Evolutionary conservation across 352 stramenopile species (phyloP), one percentile per base, ranked within the genome.

Genomic region (Peronospora farinosa): DNA sequence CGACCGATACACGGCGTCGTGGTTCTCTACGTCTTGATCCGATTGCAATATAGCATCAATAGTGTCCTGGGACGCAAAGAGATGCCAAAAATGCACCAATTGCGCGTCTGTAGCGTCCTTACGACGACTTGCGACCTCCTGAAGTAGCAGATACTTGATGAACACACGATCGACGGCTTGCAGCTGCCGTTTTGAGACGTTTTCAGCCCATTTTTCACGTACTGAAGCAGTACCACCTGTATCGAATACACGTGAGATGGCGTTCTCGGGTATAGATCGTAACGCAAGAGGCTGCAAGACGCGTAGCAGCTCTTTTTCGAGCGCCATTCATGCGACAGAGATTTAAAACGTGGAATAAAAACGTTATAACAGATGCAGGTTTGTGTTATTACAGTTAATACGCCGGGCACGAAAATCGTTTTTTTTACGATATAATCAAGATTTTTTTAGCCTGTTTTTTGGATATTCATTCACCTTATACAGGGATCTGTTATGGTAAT

Each of bases 261-360:
- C 69, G 27, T 57, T 42, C 28, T 67, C 59, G 5, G 77, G 72
- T 21, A 91, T 63, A 7, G 66, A 59, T 21, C 68, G 61, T 16
- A 91, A 74, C 48, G 70, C 65, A 41, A 91, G 74, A 41, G 73
- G 64, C 25, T 61, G 72, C 62, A 91, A 63, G 47, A 61, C 73
- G 30, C 65, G 65, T 58, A 78, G 69, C 9, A 91, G 61, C 53
- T 85, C 74, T 54, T 67, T 57, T 64, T 86, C 69, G 40, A 86
- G 65, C 49, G 63, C 60, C 57, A 66, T 65, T 11, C 0, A 9
- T 10, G 39, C 11, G 12, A 32, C 7, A 0, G 28, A 12, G 28
- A 3, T 32, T 32, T 32, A 6, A 32, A 12, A 32, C 1, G 12
- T 12, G 28, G 7, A 4, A 27, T 27, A 27, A 27, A 27, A 27